Evolutionary conservation across 2,329 filamentous ascomycete species (phyloP), one percentile per base, ranked within the genome.

Genomic region (Talaromyces sp.): DNA sequence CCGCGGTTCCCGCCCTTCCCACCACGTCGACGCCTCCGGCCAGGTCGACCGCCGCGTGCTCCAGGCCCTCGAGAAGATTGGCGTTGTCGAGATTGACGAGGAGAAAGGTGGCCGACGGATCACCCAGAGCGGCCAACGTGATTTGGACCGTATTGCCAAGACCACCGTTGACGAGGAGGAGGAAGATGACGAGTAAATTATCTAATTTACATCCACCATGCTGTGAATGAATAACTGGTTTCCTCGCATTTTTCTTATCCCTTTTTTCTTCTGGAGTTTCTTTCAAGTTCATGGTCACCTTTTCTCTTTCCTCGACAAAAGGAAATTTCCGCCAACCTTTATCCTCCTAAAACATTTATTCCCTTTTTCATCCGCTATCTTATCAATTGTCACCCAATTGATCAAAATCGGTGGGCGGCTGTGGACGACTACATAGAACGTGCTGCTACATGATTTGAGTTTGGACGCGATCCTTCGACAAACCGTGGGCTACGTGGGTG

Each of bases 61-160:
- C 82, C 95, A 99, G 88, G 86, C 93, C 69, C 91, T 99, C 67
- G 95, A 97, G 91, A 97, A 98, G 91, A 97, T 99, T 77, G 93
- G 94, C 82, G 93, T 99, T 75, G 86, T 99, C 70, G 95, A 99
- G 90, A 86, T 91, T 79, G 94, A 97, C 77, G 94, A 97, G 88
- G 94, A 98, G 74, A 97, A 97, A 89, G 95, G 95, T 83, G 95
- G 95, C 79, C 92, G 95, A 80, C 90, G 95, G 82, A 98, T 99
- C 85, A 98, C 95, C 77, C 93, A 98, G 88, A 89, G 89, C 78
- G 95, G 95, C 80, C 93, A 97, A 89, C 92, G 95, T 87, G 95
- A 99, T 91, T 88, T 99, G 88, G 95, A 98, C 87, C 94, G 87
- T 82, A 93, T 94, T 76, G 91, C 91, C 78, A 89, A 91, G 85